These are phyloP conservation scores for Geosmithia morbida DNA, from an alignment of 2,329 filamentous ascomycete species.

Conservation along the genomic window DNA sequence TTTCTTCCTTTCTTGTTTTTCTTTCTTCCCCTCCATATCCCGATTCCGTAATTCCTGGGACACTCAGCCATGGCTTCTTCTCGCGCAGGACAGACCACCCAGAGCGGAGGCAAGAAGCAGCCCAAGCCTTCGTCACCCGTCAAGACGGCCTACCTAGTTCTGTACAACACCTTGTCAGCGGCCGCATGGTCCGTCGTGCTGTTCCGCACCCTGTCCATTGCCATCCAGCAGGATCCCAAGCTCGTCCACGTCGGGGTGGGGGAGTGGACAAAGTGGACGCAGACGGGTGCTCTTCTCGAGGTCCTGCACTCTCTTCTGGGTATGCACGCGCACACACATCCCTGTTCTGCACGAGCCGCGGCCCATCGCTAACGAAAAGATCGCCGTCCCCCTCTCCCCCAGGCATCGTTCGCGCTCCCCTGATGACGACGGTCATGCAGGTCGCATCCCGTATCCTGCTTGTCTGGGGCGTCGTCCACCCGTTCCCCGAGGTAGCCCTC, in stretches of 20 bases:
- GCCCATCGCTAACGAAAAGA: too few relatives aligned
- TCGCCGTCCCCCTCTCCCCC: background rate
- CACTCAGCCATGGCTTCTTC: background rate
- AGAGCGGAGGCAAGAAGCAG: background rate
- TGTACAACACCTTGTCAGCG: slow-evolving; percentile 73
- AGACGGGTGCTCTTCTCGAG: slow-evolving; percentile 74
- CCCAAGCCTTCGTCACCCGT: slow-evolving; percentile 10
- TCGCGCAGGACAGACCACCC: background rate
- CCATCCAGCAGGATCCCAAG: slow-evolving; percentile 37
- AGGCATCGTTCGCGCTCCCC: slow-evolving; percentile 76
- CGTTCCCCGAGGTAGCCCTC: slow-evolving; percentile 51
- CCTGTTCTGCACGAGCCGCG: too few relatives aligned
- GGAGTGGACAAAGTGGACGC: slow-evolving; percentile 61
- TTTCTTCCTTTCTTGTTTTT: too few relatives aligned
- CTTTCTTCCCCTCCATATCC: background rate
- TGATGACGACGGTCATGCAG: slow-evolving; percentile 80
- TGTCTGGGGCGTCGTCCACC: slow-evolving; percentile 70
- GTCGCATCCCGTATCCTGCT: slow-evolving; percentile 77
- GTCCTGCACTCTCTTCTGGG: slow-evolving; percentile 68
- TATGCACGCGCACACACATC: slow-evolving; percentile 20
- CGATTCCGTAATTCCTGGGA: too few relatives aligned
- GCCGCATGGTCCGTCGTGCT: slow-evolving; percentile 69
- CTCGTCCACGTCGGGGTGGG: slow-evolving; percentile 49
- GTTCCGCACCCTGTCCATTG: slow-evolving; percentile 44
- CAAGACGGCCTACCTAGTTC: slow-evolving; percentile 58